A percentile compares a stretch with the other conserved stretches of the same genome.
phyloP scores from a whole-genome alignment of 495 filamentous ascomycete species.

The Evernia prunastri region DNA sequence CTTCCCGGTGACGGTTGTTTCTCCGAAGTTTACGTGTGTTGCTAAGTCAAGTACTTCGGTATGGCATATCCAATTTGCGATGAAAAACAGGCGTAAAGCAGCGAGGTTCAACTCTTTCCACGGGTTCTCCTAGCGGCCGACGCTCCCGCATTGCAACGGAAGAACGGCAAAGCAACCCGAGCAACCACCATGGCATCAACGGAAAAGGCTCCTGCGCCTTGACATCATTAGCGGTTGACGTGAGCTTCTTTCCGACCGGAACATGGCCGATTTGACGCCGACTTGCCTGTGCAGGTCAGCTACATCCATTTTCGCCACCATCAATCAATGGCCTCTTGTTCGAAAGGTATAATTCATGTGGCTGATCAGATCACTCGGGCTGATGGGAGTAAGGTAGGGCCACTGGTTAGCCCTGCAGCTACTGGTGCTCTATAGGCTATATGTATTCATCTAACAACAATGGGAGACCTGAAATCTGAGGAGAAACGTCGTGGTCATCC shows the following conservation, averaged over 20 bases:
- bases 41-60: no score
- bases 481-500: conserved; percentile 11
- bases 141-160: background rate
- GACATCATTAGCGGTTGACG: no score
- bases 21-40: no score
- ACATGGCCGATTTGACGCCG: background rate
- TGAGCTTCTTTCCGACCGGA: no score
- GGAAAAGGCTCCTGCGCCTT: conserved; percentile 10
- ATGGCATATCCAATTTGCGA: no score
- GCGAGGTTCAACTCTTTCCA: background rate
- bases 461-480: background rate
- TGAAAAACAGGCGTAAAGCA: conserved; percentile 7
- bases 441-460: no score
- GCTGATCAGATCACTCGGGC: background rate
- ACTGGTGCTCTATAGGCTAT: no score
- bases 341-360: no score
- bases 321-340: background rate
- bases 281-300: background rate
- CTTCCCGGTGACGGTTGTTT: background rate
- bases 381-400: no score
- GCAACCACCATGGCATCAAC: background rate
- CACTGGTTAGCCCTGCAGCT: background rate
- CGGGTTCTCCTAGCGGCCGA: conserved; percentile 9
- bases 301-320: background rate
- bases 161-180: no score